Conservation (phyloP, 2,329 filamentous ascomycete species). For the Exophiala phaeomuriformis region DNA sequence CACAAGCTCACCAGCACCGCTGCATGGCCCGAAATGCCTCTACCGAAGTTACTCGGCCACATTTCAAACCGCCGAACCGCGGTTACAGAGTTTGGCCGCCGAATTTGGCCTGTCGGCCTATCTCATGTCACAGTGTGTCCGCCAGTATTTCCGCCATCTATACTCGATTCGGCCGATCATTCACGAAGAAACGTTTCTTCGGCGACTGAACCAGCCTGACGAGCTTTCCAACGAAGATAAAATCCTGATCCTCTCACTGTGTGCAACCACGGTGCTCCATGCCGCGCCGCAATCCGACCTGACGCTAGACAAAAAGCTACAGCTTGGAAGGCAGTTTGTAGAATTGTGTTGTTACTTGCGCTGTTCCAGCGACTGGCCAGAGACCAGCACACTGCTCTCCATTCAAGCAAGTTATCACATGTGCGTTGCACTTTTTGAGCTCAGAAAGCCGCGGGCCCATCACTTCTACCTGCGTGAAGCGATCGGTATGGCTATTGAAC, state of each 20-base stretch:
- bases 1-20: constrained; percentile 21
- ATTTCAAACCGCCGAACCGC: constrained; percentile 14
- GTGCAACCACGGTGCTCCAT: constrained; percentile 25
- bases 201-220: constrained; percentile 19
- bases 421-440: constrained; percentile 25
- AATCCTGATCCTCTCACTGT: constrained; percentile 24
- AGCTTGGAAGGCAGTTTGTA: constrained; percentile 25
- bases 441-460: constrained; percentile 26
- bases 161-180: constrained; percentile 26
- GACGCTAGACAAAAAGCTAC: constrained; percentile 21
- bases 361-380: constrained; percentile 23
- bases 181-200: constrained; percentile 22
- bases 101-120: constrained; percentile 25
- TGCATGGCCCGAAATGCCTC: constrained; percentile 21
- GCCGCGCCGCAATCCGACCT: constrained; percentile 26
- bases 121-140: constrained; percentile 27
- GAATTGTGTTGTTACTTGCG: constrained; percentile 22
- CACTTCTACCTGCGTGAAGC: constrained; percentile 27
- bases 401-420: constrained; percentile 26
- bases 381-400: constrained; percentile 22
- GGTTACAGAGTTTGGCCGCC: constrained; percentile 19
- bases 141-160: constrained; percentile 26
- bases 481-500: constrained; percentile 25
- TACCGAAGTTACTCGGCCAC: constrained; percentile 25
- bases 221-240: constrained; percentile 25